A percentile compares a stretch with the other conserved stretches of the same genome.
Conservation (phyloP, 2,329 filamentous ascomycete species). For the Malbranchea zuffiana region DNA sequence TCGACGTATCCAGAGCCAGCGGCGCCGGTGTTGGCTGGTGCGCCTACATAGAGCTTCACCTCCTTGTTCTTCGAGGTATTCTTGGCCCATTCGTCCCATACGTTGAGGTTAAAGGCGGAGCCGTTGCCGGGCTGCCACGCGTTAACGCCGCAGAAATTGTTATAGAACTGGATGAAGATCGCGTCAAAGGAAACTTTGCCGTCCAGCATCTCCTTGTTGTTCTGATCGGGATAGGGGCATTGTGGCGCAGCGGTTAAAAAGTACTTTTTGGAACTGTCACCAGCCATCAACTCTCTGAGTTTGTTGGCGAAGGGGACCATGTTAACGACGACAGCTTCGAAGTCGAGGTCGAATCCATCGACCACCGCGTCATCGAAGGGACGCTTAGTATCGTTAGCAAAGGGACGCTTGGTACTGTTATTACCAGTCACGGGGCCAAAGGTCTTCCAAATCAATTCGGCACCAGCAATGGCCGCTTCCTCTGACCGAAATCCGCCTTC, state of each 20-base stretch:
- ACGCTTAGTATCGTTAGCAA: too few species aligned
- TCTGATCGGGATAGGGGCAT: constrained; percentile 54
- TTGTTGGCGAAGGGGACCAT: constrained; percentile 50
- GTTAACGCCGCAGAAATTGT: constrained; percentile 54
- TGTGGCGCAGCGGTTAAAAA: constrained; percentile 57
- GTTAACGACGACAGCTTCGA: constrained; percentile 51
- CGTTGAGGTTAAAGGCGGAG: constrained; percentile 51
- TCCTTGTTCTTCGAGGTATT: constrained; percentile 46
- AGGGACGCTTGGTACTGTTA: constrained; percentile 24
- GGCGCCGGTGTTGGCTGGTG: constrained; percentile 44
- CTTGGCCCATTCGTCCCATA: constrained; percentile 57
- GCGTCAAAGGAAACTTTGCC: constrained; percentile 47
- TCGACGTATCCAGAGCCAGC: constrained; percentile 48
- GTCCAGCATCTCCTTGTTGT: constrained; percentile 47
- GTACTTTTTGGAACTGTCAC: constrained; percentile 42
- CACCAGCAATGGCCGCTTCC: constrained; percentile 44
- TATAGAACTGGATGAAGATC: constrained; percentile 57
- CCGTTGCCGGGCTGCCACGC: constrained; percentile 39
- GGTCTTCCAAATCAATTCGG: constrained; percentile 56
- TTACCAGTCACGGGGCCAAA: constrained; percentile 55
- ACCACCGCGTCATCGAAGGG: constrained; percentile 57
- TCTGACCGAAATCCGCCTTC: constrained; percentile 55
- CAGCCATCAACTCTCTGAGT: constrained; percentile 47
- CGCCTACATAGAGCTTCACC: constrained; percentile 52
- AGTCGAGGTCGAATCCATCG: constrained; percentile 69